A percentile compares a stretch with the other conserved stretches of the same genome.
Evolutionary conservation across 495 filamentous ascomycete species (phyloP).

Genomic region (Penicillium lagena): DNA sequence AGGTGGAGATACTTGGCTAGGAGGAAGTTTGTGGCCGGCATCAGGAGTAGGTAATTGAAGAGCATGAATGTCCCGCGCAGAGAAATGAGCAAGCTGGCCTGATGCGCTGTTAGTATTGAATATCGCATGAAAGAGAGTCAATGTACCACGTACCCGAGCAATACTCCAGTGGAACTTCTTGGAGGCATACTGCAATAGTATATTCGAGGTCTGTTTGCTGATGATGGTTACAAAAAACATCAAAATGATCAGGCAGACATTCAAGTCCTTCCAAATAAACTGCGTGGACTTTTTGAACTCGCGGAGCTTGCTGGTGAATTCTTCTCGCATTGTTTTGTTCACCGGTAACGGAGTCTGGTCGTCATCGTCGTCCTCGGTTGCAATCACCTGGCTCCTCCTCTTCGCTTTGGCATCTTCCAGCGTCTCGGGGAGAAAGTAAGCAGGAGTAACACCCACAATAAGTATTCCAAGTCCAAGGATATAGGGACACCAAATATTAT

Average conservation of each 20-base stretch:
- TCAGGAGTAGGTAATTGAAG: conserved; percentile 23
- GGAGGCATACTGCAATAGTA: conserved; percentile 37
- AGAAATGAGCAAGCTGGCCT: conserved; percentile 36
- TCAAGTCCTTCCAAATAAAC: conserved; percentile 26
- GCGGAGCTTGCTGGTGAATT: conserved; percentile 6
- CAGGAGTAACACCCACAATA: conserved; percentile 15
- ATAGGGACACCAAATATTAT: conserved; percentile 19
- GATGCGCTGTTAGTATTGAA: conserved; percentile 2
- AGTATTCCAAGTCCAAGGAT: conserved; percentile 19
- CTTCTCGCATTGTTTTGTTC: conserved; percentile 8
- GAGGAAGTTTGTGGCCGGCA: conserved; percentile 20
- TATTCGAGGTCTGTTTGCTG: conserved; percentile 18
- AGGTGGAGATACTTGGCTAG: conserved; percentile 19
- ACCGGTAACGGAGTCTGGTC: background rate
- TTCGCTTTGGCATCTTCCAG: conserved; percentile 20
- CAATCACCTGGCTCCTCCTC: background rate
- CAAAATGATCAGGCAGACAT: conserved; percentile 22
- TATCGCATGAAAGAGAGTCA: background rate
- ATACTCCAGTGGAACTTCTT: conserved; percentile 38
- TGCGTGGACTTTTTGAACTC: conserved; percentile 20
- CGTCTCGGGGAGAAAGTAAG: conserved; percentile 42
- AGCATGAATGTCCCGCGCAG: conserved; percentile 30
- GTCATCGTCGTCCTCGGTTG: background rate
- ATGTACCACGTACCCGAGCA: conserved; percentile 16
- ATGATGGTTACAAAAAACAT: conserved; percentile 23